Evolutionary conservation across 1,139 yeast species (phyloP).

Genomic region (Candida smagusa): DNA sequence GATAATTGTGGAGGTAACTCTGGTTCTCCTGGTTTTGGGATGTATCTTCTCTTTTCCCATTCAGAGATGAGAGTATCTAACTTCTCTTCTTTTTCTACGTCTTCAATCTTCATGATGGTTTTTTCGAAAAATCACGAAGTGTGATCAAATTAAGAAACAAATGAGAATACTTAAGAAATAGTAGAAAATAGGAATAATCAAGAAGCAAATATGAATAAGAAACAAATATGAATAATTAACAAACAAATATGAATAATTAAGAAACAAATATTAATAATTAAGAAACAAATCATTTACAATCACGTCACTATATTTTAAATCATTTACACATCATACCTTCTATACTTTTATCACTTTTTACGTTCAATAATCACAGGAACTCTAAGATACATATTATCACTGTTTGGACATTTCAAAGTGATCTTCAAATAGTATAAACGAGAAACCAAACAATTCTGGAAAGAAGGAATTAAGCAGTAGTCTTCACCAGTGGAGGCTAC

Average conservation of each 20-base stretch:
- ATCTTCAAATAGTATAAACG: conserved; percentile 34
- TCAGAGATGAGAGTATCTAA: conserved; percentile 31
- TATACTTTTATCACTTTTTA: background rate
- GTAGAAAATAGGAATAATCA: too few species aligned
- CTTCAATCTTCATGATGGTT: conserved; percentile 7
- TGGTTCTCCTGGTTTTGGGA: conserved; percentile 78
- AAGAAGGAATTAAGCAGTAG: conserved; percentile 38
- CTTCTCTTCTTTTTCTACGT: conserved; percentile 5
- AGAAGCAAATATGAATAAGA: too few species aligned
- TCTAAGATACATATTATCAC: conserved; percentile 26
- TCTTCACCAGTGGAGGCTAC: conserved; percentile 12
- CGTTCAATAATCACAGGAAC: conserved; percentile 31
- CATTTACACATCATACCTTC: too few species aligned
- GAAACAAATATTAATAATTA: too few species aligned
- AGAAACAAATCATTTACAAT: too few species aligned
- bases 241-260: too few species aligned
- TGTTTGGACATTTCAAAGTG: conserved; percentile 27
- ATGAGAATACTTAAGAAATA: too few species aligned
- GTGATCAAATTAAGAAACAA: too few species aligned
- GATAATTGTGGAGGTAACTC: conserved; percentile 79
- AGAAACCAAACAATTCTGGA: conserved; percentile 35
- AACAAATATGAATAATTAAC: too few species aligned
- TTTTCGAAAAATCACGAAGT: too few species aligned
- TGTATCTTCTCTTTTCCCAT: conserved; percentile 57
- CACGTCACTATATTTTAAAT: too few species aligned